These are phyloP conservation scores for Trichoderma parareesei DNA, from an alignment of 495 filamentous ascomycete genomes.

Conservation along the genomic window DNA sequence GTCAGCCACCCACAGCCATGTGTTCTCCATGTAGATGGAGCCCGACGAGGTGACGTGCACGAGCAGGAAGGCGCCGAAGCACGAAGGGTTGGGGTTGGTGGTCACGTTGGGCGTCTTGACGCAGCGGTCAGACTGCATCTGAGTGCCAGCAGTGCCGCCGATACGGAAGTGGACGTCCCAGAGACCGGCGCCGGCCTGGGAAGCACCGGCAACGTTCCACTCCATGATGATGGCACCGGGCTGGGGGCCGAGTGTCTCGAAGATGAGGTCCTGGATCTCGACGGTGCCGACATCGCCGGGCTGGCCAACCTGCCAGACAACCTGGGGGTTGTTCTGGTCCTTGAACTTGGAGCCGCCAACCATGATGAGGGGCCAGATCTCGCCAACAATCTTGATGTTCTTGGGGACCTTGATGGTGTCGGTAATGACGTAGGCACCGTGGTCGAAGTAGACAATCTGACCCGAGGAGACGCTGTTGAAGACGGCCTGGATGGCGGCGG, in stretches of 20 bases:
- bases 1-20: constrained; percentile 93
- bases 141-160: constrained; percentile 73
- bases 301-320: constrained; percentile 70
- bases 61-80: constrained; percentile 72
- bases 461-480: constrained; percentile 51
- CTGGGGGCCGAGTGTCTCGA: constrained; percentile 67
- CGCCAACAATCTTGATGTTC: constrained; percentile 76
- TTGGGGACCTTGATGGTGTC: constrained; percentile 76
- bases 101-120: constrained; percentile 56
- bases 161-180: constrained; percentile 92
- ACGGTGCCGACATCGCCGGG: constrained; percentile 69
- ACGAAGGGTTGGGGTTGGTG: constrained; percentile 45
- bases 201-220: constrained; percentile 70
- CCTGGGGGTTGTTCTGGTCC: constrained; percentile 59
- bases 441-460: constrained; percentile 84
- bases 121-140: constrained; percentile 70
- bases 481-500: constrained; percentile 59
- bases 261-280: constrained; percentile 78
- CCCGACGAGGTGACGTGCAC: constrained; percentile 67
- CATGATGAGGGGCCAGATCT: constrained; percentile 86
- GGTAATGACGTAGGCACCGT: constrained; percentile 80
- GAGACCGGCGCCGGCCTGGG: constrained; percentile 65
- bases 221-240: constrained; percentile 85
- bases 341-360: constrained; percentile 63
- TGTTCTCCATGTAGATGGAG: constrained; percentile 79